Evolutionary conservation across 352 stramenopile genomes (phyloP).

Genomic region (Phytopythium helicoides): DNA sequence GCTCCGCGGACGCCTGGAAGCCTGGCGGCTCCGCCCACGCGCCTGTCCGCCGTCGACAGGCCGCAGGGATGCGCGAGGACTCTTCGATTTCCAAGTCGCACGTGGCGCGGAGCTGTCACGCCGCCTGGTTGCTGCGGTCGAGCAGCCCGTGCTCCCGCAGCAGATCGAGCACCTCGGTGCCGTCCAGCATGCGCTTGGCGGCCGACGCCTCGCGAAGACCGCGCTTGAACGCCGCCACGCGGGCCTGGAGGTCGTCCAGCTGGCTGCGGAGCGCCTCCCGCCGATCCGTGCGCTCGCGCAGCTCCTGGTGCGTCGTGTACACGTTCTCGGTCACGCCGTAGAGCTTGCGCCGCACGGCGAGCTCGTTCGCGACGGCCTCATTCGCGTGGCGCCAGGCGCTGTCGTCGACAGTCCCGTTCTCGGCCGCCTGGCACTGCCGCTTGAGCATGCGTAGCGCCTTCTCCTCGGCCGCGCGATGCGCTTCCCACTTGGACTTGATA

Average conservation of each 20-base stretch:
- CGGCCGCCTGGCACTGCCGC: slow-evolving; percentile 21
- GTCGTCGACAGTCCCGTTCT: not conserved
- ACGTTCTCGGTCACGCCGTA: slow-evolving; percentile 73
- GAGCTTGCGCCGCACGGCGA: slow-evolving; percentile 38
- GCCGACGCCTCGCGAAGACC: slow-evolving; percentile 36
- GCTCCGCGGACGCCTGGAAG: too few relatives aligned
- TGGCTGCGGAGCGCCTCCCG: slow-evolving; percentile 26
- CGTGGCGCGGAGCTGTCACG: too few relatives aligned
- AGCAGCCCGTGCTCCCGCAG: slow-evolving; percentile 34
- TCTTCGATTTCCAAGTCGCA: too few relatives aligned
- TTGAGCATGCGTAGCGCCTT: slow-evolving; percentile 46
- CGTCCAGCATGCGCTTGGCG: slow-evolving; percentile 52
- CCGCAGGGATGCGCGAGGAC: too few relatives aligned
- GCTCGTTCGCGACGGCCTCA: slow-evolving; percentile 46
- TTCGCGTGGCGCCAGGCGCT: slow-evolving; percentile 24
- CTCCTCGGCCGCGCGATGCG: slow-evolving; percentile 40
- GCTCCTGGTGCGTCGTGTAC: slow-evolving; percentile 55
- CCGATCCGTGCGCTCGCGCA: slow-evolving; percentile 29
- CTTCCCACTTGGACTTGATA: slow-evolving; percentile 47
- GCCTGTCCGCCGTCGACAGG: too few relatives aligned
- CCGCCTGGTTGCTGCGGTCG: slow-evolving; percentile 29
- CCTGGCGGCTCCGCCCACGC: too few relatives aligned
- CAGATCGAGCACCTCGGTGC: slow-evolving; percentile 47
- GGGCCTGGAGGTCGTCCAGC: slow-evolving; percentile 28
- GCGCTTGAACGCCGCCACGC: slow-evolving; percentile 35